Evolutionary conservation across 2,329 filamentous ascomycete species (phyloP).

Genomic region (Aspergillus sp.): DNA sequence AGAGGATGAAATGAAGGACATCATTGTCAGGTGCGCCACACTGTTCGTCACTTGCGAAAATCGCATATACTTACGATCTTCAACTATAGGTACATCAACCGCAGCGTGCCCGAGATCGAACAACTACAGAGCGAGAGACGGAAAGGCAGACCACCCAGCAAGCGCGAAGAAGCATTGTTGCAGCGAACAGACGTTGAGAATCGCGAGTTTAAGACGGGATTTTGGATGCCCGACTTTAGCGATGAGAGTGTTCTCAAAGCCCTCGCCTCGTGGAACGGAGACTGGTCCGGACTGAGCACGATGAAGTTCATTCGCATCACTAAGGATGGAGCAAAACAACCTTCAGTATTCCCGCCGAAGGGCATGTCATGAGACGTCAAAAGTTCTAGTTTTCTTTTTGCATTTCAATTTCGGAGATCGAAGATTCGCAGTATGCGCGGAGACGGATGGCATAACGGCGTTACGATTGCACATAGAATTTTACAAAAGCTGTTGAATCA

Average conservation of each 20-base stretch:
- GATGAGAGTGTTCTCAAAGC: constrained; percentile 64
- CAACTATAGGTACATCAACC: constrained; percentile 37
- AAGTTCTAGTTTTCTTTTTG: constrained; percentile 17
- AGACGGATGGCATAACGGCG: constrained; percentile 24
- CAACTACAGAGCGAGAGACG: constrained; percentile 64
- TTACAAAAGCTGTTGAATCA: background rate
- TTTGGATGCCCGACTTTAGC: constrained; percentile 76
- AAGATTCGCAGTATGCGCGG: constrained; percentile 5
- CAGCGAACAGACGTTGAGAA: constrained; percentile 69
- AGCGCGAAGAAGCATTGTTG: constrained; percentile 74
- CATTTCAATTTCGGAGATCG: constrained; percentile 16
- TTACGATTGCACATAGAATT: constrained; percentile 23
- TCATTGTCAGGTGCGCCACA: constrained; percentile 60
- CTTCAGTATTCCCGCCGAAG: constrained; percentile 78
- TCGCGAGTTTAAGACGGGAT: constrained; percentile 80
- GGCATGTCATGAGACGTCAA: constrained; percentile 47
- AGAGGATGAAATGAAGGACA: constrained; percentile 43
- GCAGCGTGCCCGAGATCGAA: constrained; percentile 40
- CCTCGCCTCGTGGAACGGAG: constrained; percentile 75
- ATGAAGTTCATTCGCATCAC: constrained; percentile 76
- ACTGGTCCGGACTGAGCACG: constrained; percentile 77
- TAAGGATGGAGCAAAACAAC: constrained; percentile 62
- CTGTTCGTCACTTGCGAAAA: background rate
- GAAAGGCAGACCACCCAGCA: constrained; percentile 74
- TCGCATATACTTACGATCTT: background rate